Evolutionary conservation across 208 protist genomes (phyloP).

Genomic region (Herpetomonas muscarum): DNA sequence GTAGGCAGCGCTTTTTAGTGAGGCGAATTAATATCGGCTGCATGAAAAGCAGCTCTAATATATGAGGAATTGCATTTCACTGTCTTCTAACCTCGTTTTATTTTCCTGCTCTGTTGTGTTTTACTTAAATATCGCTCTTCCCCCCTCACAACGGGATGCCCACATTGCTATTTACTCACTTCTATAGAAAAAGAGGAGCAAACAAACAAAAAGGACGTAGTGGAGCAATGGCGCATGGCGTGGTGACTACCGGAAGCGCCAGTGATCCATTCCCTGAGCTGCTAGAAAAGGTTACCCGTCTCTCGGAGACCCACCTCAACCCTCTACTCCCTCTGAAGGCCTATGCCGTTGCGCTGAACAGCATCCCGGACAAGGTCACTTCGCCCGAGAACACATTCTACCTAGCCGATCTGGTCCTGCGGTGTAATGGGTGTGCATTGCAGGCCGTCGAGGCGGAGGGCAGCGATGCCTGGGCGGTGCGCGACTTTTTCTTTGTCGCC

Average conservation of each 20-base stretch:
- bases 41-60: too few relatives aligned
- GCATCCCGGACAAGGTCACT: background rate
- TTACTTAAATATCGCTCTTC: too few relatives aligned
- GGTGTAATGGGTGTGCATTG: background rate
- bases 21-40: too few relatives aligned
- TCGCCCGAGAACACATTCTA: background rate
- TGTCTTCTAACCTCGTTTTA: too few relatives aligned
- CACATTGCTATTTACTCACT: too few relatives aligned
- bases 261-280: slow-evolving; percentile 16
- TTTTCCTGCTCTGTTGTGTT: too few relatives aligned
- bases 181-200: too few relatives aligned
- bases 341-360: background rate
- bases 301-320: background rate
- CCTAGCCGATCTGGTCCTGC: slow-evolving; percentile 1
- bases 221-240: too few relatives aligned
- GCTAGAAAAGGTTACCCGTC: background rate
- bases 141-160: too few relatives aligned
- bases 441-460: background rate
- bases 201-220: too few relatives aligned
- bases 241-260: background rate
- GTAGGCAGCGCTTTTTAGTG: too few relatives aligned
- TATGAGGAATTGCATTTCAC: too few relatives aligned
- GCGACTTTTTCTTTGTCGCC: background rate
- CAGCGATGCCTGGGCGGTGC: background rate
- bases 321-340: slow-evolving; percentile 5